Evolutionary conservation across 2,329 filamentous ascomycete species (phyloP), one percentile per base, ranked within the genome.

Genomic region (Microsporum canis): DNA sequence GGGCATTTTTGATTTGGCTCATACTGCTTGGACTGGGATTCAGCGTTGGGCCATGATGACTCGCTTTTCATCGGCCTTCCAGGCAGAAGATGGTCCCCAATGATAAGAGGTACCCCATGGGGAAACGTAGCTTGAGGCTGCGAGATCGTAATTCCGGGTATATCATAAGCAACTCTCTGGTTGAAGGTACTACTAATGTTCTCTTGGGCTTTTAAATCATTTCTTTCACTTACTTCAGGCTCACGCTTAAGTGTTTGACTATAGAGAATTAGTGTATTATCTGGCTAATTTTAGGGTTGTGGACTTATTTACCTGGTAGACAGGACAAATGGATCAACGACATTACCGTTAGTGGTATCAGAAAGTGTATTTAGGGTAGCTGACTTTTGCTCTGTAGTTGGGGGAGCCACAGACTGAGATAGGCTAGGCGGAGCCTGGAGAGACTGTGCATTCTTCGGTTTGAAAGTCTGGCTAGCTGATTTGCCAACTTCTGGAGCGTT

Each of bases 11-110:
- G 12, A 10, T 36, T 36, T 55, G 29, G 51, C 14, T 51, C 23
- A 31, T 51, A 55, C 23, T 27, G 17, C 17, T 47, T 47, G 43
- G 3, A 5, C 14, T n/a, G 23, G 31, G 10, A 43, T 43, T 12
- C 12, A 34, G 27, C 27, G 17, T n/a, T 53, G 10, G 51, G 51
- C 51, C 29, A 34, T 12, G 27, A 10, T 5, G 45, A 3, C 36
- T 59, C 38, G n/a, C 29, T 23, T 53, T 31, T 53, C 31, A 55
- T n/a, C 7, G 33, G 33, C 10, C 62, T 61, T 36, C 68, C 67
- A 39, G 68, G 68, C 3, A 69, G 62, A n/a, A 67, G 51, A 63
- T 70, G 67, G 43, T 68, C 62, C 5, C 68, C 68, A 53, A 68
- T 63, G 14, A 55, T 55, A 3, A 55, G 33, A 17, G 51, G 51